Base-by-base conservation (phyloP, 2,329 filamentous ascomycete genomes). In the Penicillium paneum region DNA sequence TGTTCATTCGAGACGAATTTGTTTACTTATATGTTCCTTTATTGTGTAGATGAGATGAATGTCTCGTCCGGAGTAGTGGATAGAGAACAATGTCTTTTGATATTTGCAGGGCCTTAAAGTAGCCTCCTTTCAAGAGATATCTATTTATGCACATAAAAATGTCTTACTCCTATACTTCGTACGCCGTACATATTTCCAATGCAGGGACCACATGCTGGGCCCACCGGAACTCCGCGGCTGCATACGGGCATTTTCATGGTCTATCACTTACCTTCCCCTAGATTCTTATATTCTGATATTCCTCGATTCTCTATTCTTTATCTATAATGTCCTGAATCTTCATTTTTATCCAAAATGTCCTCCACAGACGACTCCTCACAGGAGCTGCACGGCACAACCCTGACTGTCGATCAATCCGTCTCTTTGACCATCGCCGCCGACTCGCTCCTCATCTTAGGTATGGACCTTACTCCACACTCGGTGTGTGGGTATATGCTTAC, bases 381-480 rank as follows among this genome's bases (percentile, higher is more conserved):
- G 31, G 67, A 68, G 46, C 63, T 66, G 49, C 67, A 69, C 48
- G 76, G 77, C 58, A 69, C 74, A 45, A 81, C 79, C 38, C 72
- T 85, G 52, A 68, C 73, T 45, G 79, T 87, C 17, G 82, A 81
- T 62, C 76, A 80, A 54, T 80, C 83, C 68, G 82, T 82, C 11
- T 83, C 80, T 26, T 73, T 88, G 46, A 86, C 83, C 1, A 73
- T 88, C 39, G 81, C 79, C 19, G 81, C 79, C 1, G 83, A 88
- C 63, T 79, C 82, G 29, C 74, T 88, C 47, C 77, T 85, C 58
- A 76, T 88, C 12, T 68, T 82, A 50, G 83, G 83, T 84, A 75
- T 55, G 73, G 38, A 39, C 36, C 21, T 24, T 55, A 31, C 31
- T 41, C 46, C 43, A 19, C 31, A 5, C 29, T 21, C 26, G 15